These are phyloP conservation scores for Erodium texanum DNA, from an alignment of 441 rosid genomes.

Conservation along the genomic window DNA sequence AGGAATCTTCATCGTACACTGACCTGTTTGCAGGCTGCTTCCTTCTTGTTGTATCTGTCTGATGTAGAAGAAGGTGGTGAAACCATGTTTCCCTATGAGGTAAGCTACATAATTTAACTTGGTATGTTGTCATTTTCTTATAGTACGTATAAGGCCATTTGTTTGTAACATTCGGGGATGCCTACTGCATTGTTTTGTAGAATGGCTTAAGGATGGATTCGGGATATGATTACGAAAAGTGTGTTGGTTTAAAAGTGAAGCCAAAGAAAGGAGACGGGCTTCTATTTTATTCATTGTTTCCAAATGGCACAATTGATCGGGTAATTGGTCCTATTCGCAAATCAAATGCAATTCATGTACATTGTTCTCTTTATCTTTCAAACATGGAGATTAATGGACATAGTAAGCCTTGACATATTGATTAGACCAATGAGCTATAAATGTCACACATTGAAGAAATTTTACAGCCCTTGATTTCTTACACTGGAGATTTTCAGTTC, in stretches of 20 bases:
- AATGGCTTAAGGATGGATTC: conserved; percentile 34
- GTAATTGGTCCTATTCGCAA: conserved; percentile 24
- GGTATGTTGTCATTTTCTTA: neutral
- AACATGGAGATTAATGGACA: neutral
- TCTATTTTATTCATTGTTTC: conserved; percentile 52
- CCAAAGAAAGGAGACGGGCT: conserved; percentile 80
- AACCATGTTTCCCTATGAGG: conserved; percentile 86
- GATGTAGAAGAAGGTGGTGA: conserved; percentile 88
- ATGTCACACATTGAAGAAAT: neutral
- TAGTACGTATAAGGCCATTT: neutral
- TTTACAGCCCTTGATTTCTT: neutral
- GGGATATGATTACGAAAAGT: conserved; percentile 52
- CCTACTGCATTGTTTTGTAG: conserved; percentile 27
- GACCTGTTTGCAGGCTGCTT: conserved; percentile 45
- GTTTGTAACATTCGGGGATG: conserved; percentile 6
- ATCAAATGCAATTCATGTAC: neutral
- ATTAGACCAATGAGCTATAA: no score
- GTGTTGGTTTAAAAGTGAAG: conserved; percentile 69
- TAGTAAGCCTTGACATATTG: no score
- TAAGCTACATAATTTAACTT: conserved; percentile 20
- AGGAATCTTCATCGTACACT: conserved; percentile 12
- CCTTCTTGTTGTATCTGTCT: conserved; percentile 73
- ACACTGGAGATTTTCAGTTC: neutral
- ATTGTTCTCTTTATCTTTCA: conserved; percentile 3
- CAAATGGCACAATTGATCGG: conserved; percentile 77